Percentiles rank a stretch among this genome's conserved stretches.
Conservation (phyloP, 345 rosid species). For the Bruguiera sexangula region DNA sequence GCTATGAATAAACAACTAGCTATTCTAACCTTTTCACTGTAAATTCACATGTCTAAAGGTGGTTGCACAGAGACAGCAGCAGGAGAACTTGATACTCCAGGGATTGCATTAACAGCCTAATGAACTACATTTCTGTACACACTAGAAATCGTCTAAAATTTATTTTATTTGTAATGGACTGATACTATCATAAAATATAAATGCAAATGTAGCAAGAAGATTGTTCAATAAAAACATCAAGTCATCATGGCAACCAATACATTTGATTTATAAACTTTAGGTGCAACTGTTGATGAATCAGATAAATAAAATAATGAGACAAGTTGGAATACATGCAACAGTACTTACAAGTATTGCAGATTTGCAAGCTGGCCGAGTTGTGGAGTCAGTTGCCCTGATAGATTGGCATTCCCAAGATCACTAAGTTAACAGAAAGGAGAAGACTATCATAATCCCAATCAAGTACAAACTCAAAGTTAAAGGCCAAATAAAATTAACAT, state of each 20-base stretch:
- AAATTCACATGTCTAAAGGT: not conserved
- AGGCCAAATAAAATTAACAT: not conserved
- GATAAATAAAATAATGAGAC: not conserved
- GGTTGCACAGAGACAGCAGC: too few relatives aligned
- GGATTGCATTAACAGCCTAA: not conserved
- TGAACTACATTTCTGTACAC: not conserved
- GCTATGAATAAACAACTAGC: not conserved
- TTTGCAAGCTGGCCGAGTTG: conserved; percentile 58
- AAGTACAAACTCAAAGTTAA: not conserved
- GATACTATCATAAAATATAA: not conserved
- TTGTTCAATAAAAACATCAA: not conserved
- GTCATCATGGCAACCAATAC: not conserved
- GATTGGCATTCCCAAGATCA: conserved; percentile 66
- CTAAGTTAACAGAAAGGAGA: conserved; percentile 17
- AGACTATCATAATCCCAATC: conserved; percentile 1
- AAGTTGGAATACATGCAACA: not conserved
- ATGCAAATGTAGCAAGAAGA: not conserved
- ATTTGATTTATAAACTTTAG: not conserved
- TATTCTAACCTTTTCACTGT: not conserved
- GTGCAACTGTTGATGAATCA: not conserved
- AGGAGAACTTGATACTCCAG: too few relatives aligned
- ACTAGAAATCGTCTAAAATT: not conserved
- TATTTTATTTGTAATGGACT: not conserved
- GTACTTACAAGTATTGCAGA: conserved; percentile 80
- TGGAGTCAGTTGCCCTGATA: conserved; percentile 58